A percentile compares a stretch with the other conserved stretches of the same genome.
These are phyloP conservation scores for Chernovozyma aurita DNA, from an alignment of 1,139 yeast genomes.

Conservation along the genomic window DNA sequence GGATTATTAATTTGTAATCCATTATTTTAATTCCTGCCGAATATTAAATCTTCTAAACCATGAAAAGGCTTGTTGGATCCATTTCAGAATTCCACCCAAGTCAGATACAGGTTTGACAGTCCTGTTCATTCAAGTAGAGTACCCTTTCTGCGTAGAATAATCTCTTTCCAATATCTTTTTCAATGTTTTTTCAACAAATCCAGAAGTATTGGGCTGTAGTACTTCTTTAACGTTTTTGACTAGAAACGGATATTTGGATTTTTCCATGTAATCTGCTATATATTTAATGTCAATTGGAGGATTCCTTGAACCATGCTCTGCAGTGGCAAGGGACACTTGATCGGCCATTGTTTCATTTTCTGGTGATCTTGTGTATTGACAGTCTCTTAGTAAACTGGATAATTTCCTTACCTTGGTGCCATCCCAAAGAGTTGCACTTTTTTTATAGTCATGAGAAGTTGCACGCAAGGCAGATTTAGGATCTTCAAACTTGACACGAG, in stretches of 20 bases:
- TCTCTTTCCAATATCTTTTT: not conserved
- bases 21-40: slow-evolving; percentile 13
- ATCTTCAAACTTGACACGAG: slow-evolving; percentile 26
- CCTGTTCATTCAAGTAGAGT: not conserved
- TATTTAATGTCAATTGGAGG: not conserved
- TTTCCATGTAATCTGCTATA: not conserved
- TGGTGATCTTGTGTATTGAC: slow-evolving; percentile 11
- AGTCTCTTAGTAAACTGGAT: slow-evolving; percentile 44
- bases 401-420: slow-evolving; percentile 39
- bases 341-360: too few species aligned
- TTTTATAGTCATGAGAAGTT: slow-evolving; percentile 34
- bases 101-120: slow-evolving; percentile 32
- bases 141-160: not conserved
- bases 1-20: too few species aligned
- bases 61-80: slow-evolving; percentile 14
- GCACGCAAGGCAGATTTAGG: slow-evolving; percentile 29
- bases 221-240: not conserved
- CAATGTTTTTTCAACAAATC: not conserved
- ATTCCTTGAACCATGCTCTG: not conserved
- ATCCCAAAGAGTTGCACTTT: slow-evolving; percentile 45
- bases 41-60: slow-evolving; percentile 19
- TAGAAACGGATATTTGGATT: slow-evolving; percentile 1
- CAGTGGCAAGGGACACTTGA: not conserved
- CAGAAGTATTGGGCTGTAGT: not conserved
- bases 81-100: slow-evolving; percentile 9